A percentile compares a stretch with the other conserved stretches of the same genome.
phyloP scores from a whole-genome alignment of 1,139 yeast genomes.

The Debaryomyces singareniensis region DNA sequence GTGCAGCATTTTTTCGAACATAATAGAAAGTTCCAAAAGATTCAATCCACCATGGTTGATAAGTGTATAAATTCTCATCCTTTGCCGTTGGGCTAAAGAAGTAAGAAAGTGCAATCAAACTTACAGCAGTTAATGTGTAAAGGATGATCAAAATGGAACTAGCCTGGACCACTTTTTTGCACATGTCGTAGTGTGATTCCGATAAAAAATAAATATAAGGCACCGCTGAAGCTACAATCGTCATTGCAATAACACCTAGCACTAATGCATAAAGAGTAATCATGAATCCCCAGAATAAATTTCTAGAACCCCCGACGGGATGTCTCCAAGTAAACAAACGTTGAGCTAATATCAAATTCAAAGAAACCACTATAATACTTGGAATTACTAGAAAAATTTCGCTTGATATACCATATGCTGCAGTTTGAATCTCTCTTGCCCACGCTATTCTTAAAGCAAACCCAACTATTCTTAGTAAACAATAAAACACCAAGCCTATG shows the following conservation, averaged over 20 bases:
- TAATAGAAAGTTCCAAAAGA: slow-evolving; percentile 51
- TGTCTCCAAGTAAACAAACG: slow-evolving; percentile 79
- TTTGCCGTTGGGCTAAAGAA: slow-evolving; percentile 49
- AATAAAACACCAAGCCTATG: slow-evolving; percentile 49
- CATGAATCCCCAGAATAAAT: slow-evolving; percentile 52
- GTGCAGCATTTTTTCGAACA: slow-evolving; percentile 43
- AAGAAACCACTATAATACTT: slow-evolving; percentile 47
- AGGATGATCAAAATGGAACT: slow-evolving; percentile 52
- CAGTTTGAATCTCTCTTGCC: slow-evolving; percentile 41
- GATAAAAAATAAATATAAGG: slow-evolving; percentile 59
- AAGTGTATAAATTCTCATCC: slow-evolving; percentile 50
- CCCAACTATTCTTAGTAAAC: slow-evolving; percentile 50
- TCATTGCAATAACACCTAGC: slow-evolving; percentile 54
- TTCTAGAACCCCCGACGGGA: slow-evolving; percentile 64
- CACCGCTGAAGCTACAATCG: slow-evolving; percentile 58
- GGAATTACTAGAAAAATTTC: slow-evolving; percentile 56
- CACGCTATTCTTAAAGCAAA: slow-evolving; percentile 56
- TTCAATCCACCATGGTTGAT: slow-evolving; percentile 80
- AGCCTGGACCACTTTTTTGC: slow-evolving; percentile 52
- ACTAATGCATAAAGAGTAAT: slow-evolving; percentile 47
- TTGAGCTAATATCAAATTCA: slow-evolving; percentile 66
- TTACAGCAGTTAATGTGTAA: slow-evolving; percentile 51
- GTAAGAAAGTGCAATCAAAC: slow-evolving; percentile 47
- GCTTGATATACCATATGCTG: slow-evolving; percentile 53
- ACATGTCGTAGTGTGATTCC: slow-evolving; percentile 37